Percentiles rank a stretch among this genome's conserved stretches.
These are phyloP conservation scores for Stellera chamaejasme DNA, from an alignment of 345 rosid species.

Conservation along the genomic window DNA sequence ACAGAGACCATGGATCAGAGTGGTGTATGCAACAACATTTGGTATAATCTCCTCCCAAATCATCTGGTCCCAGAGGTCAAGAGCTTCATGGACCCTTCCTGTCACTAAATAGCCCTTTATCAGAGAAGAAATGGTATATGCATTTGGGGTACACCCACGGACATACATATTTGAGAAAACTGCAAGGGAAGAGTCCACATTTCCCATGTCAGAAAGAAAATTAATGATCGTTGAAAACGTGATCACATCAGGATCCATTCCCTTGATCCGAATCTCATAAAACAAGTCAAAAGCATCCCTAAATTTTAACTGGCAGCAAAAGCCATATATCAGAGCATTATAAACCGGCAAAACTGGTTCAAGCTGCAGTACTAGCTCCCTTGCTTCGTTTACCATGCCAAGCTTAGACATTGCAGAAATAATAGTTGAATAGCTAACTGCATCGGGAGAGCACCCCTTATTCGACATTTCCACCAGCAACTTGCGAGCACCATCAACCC, in stretches of 20 bases:
- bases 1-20: constrained; percentile 63
- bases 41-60: constrained; percentile 38
- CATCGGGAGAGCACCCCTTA: constrained; percentile 63
- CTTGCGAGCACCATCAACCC: constrained; percentile 68
- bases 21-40: constrained; percentile 56
- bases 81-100: constrained; percentile 46
- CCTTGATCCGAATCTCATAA: constrained; percentile 40
- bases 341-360: constrained; percentile 47
- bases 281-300: constrained; percentile 45
- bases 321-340: constrained; percentile 66
- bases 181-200: constrained; percentile 48
- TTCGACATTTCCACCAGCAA: constrained; percentile 66
- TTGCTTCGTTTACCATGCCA: constrained; percentile 64
- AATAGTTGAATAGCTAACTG: constrained; percentile 70
- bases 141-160: constrained; percentile 66
- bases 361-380: constrained; percentile 43
- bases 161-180: constrained; percentile 55
- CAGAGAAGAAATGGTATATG: constrained; percentile 56
- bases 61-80: constrained; percentile 56
- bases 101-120: constrained; percentile 56
- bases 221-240: constrained; percentile 65
- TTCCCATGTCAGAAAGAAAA: constrained; percentile 44
- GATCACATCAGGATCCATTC: constrained; percentile 54
- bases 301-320: constrained; percentile 42
- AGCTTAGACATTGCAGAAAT: constrained; percentile 66